phyloP scores from a whole-genome alignment of 345 rosid genomes.

The Eucalyptus rudis region DNA sequence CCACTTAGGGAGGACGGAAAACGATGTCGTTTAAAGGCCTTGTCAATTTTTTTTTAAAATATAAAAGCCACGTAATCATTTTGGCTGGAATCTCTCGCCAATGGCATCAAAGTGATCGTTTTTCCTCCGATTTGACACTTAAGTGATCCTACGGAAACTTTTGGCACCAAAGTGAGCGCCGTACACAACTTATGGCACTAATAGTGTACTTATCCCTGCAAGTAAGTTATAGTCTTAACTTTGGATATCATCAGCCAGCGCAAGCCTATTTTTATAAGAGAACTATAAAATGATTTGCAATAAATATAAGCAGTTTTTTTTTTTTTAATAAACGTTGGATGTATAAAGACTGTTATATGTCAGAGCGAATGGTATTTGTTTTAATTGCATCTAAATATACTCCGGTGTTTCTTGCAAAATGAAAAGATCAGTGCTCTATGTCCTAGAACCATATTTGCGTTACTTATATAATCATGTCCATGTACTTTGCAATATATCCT shows the following conservation, averaged over 20 bases:
- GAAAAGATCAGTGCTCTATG: background rate
- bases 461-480: background rate
- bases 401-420: background rate
- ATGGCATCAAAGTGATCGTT: too few species aligned
- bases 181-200: too few species aligned
- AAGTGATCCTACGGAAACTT: too few species aligned
- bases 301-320: too few species aligned
- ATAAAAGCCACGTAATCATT: too few species aligned
- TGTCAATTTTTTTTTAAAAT: too few species aligned
- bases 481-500: background rate
- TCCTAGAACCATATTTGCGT: background rate
- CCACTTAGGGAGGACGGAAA: rapidly evolving
- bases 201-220: background rate
- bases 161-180: rapidly evolving
- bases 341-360: background rate
- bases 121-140: too few species aligned
- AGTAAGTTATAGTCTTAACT: background rate
- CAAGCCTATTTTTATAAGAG: background rate
- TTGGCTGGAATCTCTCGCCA: rapidly evolving
- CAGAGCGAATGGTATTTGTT: background rate
- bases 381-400: background rate
- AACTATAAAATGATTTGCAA: background rate
- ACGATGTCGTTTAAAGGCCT: rapidly evolving
- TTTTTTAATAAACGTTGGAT: too few species aligned
- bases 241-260: background rate